These are phyloP conservation scores for Iris macrosiphon DNA, from an alignment of 106 monocot species.

Conservation along the genomic window DNA sequence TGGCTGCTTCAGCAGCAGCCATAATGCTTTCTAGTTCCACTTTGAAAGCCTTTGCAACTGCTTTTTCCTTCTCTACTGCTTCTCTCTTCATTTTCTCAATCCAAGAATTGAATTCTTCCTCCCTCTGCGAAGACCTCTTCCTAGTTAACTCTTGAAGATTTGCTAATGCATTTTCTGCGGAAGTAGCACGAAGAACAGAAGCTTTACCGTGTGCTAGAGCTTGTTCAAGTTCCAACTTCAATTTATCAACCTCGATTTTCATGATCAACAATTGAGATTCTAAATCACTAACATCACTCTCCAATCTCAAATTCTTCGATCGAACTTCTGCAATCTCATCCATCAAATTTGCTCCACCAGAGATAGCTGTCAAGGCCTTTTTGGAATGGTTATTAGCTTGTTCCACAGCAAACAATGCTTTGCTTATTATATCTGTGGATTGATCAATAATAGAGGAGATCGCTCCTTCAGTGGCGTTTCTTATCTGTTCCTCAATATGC, in stretches of 20 bases:
- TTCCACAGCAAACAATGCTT: constrained; percentile 25
- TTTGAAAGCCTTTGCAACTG: constrained; percentile 18
- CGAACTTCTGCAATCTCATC: constrained; percentile 21
- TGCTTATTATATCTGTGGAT: constrained; percentile 14
- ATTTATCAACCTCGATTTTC: constrained; percentile 20
- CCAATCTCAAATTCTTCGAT: constrained; percentile 12
- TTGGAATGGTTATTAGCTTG: constrained; percentile 12
- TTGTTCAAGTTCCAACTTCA: constrained; percentile 20
- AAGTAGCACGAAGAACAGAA: constrained; percentile 18
- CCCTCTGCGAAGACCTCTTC: constrained; percentile 12
- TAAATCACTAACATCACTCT: constrained; percentile 14
- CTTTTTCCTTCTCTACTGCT: constrained; percentile 17
- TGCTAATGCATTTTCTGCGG: constrained; percentile 11
- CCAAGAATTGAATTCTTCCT: constrained; percentile 15
- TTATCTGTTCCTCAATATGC: constrained; percentile 23
- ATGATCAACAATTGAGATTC: constrained; percentile 16
- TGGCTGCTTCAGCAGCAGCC: constrained; percentile 19
- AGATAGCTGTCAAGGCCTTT: constrained; percentile 11
- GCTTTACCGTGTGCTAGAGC: constrained; percentile 16
- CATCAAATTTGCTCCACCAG: constrained; percentile 13
- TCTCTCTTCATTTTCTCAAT: constrained; percentile 29
- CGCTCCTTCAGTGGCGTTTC: constrained; percentile 17
- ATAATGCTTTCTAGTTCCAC: constrained; percentile 22
- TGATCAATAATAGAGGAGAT: constrained; percentile 23
- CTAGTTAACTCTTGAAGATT: constrained; percentile 19